Base-by-base conservation (phyloP, 73 alveolate genomes). In the Diophrys appendiculata region DNA sequence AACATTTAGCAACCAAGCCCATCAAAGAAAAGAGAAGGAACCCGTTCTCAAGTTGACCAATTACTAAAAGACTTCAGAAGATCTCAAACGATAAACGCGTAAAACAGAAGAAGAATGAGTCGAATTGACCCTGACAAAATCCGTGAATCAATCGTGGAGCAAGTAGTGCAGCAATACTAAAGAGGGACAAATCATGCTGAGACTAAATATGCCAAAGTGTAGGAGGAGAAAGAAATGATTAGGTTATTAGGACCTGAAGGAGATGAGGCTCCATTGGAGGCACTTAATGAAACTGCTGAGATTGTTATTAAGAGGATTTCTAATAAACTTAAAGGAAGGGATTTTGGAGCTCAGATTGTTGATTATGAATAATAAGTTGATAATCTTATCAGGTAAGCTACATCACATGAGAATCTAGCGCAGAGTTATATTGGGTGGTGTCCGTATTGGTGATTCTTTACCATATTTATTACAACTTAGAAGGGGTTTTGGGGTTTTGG, bases 361-460 rank as follows among this genome's bases (percentile, higher is more conserved):
- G 93, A 90, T 76, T 72, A 93, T 54, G 88, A 83, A 54, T 90
- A 75, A 22, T 96, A 95, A 78, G 95, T 95, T 22, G 96, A 93
- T 74, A 87, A 95, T 53, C 87, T 95, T 29, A 95, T 95, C 73
- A 91, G 84, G 76, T 94, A 95, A 80, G 99, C 99, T 2, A 90
- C 98, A 34, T 80, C 95, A 29, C 96, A 90, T 83, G 95, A 93
- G 88, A 95, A 95, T 75, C 90, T 95, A 31, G 95, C 96, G 29
- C 95, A 95, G 76, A 78, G 96, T 71, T 95, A 95, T 89, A 79
- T 93, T 76, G 99, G 99, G n/a, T 95, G 99, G 99, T 93, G 98
- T 68, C 99, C 99, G 29, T 95, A 90, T 79, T 95, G 97, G 97
- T 95, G 90, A 91, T 18, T 14, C 33, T 70, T 70, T 52, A 52